Conservation (phyloP, 129 eudicot genomes). For the Logfia minima region DNA sequence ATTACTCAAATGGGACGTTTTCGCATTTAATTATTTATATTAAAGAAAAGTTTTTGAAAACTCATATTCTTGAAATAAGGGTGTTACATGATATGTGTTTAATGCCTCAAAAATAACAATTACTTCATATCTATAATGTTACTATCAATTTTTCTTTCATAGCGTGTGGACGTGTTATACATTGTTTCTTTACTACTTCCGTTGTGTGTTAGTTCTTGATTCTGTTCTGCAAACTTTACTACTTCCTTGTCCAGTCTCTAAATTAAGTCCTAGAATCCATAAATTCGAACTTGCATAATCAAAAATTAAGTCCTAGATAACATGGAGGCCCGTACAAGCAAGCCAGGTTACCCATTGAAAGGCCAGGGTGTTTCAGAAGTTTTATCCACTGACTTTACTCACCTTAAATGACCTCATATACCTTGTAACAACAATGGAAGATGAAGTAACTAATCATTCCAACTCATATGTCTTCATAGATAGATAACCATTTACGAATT, state of each 20-base stretch:
- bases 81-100: no score
- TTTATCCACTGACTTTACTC: no score
- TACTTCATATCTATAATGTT: no score
- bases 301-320: neutral
- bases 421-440: neutral
- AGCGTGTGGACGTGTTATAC: no score
- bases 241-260: neutral
- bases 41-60: no score
- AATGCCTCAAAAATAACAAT: neutral
- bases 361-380: no score
- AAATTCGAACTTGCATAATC: neutral
- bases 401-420: neutral
- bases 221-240: neutral
- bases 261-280: neutral
- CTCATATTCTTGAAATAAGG: no score
- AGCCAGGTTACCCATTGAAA: neutral
- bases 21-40: no score
- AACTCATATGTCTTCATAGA: neutral
- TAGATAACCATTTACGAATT: neutral
- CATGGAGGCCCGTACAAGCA: neutral
- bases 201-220: neutral
- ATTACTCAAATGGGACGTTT: no score
- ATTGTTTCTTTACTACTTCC: neutral
- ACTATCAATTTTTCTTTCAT: no score
- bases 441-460: neutral